Base-by-base conservation (phyloP, 345 rosid species). In the Citropsis articulata region DNA sequence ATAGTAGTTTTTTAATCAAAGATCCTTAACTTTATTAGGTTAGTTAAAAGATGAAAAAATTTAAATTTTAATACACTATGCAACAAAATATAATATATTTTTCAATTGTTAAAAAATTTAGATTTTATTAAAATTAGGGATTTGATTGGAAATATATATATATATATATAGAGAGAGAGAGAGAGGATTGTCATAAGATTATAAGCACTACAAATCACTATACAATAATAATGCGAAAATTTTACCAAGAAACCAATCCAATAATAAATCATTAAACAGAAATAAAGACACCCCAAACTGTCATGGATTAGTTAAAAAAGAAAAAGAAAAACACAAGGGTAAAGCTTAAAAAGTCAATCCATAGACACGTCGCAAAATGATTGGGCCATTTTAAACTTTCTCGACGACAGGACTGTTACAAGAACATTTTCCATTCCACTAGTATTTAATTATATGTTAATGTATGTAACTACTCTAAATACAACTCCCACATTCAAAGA, bases 401-500 rank as follows among this genome's bases (percentile, higher is more conserved):
- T 53, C 25, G 21, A 72, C 68, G 86, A 84, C 91, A 81, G 72
- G 70, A 75, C 85, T 78, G 84, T 86, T 76, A 87, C 82, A 75
- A 75, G 59, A 84, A 73, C 84, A 78, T 66, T 72, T 78, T 75
- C 73, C 24, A 13, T 70, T 33, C 57, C 66, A 40, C 9, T 42
- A 56, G 6, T 75, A 53, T 21, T 30, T 33, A 59, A 66, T 45
- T 60, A 36, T 73, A 66, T 57, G 33, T 25, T 45, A 42, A 4
- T 56, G 67, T 36, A 72, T 48, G 60, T 65, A 77, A 79, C 77
- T 71, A 35, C 73, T 76, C 78, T 69, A 73, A 53, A 57, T 78
- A 62, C 67, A 67, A 76, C 76, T 38, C 85, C 87, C 87, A 73
- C 88, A 86, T 86, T 80, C 86, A 81, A 59, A 73, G 89, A 87